phyloP scores from a whole-genome alignment of 768 basidiomycete genomes.

The Lentinula aciculospora region DNA sequence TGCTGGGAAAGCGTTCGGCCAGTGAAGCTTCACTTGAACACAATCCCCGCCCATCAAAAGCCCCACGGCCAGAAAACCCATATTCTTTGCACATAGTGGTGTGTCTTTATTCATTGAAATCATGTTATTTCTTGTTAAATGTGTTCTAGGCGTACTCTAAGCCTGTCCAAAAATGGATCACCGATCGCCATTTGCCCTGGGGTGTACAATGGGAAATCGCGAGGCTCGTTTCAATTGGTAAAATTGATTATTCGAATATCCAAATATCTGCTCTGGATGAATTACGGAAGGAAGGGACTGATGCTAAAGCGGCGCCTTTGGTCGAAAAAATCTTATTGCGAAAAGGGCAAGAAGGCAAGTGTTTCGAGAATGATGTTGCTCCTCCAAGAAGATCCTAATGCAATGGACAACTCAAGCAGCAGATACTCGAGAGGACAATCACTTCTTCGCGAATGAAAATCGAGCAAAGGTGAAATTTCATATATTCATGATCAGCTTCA shows the following conservation, averaged over 20 bases:
- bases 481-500: background rate
- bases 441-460: slow-evolving; percentile 11
- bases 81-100: background rate
- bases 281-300: slow-evolving; percentile 17
- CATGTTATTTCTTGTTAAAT: background rate
- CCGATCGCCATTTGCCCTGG: slow-evolving; percentile 15
- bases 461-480: slow-evolving; percentile 11
- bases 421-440: background rate
- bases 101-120: background rate
- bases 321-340: slow-evolving; percentile 13
- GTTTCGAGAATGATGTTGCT: background rate
- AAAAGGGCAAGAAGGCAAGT: background rate
- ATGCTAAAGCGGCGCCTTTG: slow-evolving; percentile 18
- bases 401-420: background rate
- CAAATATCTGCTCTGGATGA: slow-evolving; percentile 13
- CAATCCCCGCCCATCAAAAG: background rate
- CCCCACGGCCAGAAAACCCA: background rate
- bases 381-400: no score
- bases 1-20: slow-evolving; percentile 1
- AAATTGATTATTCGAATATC: slow-evolving; percentile 18
- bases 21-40: background rate
- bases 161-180: slow-evolving; percentile 1
- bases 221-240: slow-evolving; percentile 18
- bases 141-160: background rate
- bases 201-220: slow-evolving; percentile 38